Conservation (phyloP, 2,329 filamentous ascomycete species). For the Cladosporium sphaerospermum region DNA sequence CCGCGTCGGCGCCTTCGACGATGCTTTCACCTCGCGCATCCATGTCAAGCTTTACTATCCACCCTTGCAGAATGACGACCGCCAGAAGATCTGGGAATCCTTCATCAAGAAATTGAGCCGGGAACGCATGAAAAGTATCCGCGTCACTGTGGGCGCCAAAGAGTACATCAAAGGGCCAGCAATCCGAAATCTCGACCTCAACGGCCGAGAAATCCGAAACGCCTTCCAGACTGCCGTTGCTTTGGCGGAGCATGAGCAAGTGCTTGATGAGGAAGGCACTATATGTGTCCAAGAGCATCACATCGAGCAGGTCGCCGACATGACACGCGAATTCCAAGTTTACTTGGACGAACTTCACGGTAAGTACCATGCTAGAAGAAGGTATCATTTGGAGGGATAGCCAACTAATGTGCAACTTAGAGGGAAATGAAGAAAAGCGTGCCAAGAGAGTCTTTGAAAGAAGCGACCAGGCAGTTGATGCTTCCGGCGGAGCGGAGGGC, state of each 20-base stretch:
- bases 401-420: neutral
- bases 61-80: neutral
- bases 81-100: constrained; percentile 3
- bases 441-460: neutral
- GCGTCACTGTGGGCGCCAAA: neutral
- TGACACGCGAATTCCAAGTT: neutral
- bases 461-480: neutral
- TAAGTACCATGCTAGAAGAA: neutral
- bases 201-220: constrained; percentile 34
- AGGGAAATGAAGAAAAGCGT: neutral
- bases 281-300: neutral
- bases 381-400: neutral
- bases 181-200: constrained; percentile 18
- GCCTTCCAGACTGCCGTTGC: constrained; percentile 32
- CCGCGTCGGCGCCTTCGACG: constrained; percentile 31
- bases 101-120: constrained; percentile 7
- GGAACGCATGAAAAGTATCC: neutral
- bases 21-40: constrained; percentile 30
- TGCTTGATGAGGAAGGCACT: neutral
- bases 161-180: constrained; percentile 1
- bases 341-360: neutral
- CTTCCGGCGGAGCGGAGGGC: too few relatives aligned
- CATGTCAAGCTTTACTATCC: constrained; percentile 29
- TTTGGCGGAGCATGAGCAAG: constrained; percentile 20
- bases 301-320: constrained; percentile 1